A percentile compares a stretch with the other conserved stretches of the same genome.
Conservation (phyloP, 177 flowering plant genomes). For the Vitis hybrid region DNA sequence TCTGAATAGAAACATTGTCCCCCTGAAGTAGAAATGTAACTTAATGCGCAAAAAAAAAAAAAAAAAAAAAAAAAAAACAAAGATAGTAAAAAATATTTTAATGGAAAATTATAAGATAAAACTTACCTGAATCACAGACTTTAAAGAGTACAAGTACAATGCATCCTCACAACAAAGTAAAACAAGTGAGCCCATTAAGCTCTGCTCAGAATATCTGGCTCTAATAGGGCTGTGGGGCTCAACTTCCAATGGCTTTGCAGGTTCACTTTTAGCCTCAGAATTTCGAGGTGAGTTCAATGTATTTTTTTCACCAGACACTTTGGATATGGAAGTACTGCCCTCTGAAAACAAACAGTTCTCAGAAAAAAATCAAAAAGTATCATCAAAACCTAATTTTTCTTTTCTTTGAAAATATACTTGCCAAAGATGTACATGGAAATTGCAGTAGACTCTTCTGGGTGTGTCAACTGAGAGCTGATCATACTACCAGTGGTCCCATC, state of each 20-base stretch:
- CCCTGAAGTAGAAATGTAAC: constrained; percentile 17
- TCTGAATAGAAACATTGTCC: constrained; percentile 13
- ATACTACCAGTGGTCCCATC: constrained; percentile 25
- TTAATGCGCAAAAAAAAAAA: constrained; percentile 1
- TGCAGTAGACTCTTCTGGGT: constrained; percentile 16
- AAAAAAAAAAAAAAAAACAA: neutral
- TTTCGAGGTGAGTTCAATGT: constrained; percentile 4
- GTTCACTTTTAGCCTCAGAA: constrained; percentile 12
- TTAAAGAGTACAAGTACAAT: constrained; percentile 23
- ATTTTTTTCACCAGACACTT: constrained; percentile 14
- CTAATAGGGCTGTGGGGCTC: constrained; percentile 9
- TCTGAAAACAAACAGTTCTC: constrained; percentile 22
- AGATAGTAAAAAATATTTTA: no score
- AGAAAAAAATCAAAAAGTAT: neutral
- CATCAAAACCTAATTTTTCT: neutral
- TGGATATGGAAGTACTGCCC: constrained; percentile 7
- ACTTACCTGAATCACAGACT: constrained; percentile 30
- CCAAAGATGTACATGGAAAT: constrained; percentile 37
- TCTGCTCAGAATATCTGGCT: constrained; percentile 13
- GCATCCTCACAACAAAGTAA: constrained; percentile 30
- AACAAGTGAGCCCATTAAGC: constrained; percentile 9
- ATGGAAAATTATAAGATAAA: no score
- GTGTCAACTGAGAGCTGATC: constrained; percentile 13
- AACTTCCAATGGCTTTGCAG: constrained; percentile 12
- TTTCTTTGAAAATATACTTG: constrained; percentile 16